These are phyloP conservation scores for Stellera chamaejasme DNA, from an alignment of 345 rosid genomes.

Conservation along the genomic window DNA sequence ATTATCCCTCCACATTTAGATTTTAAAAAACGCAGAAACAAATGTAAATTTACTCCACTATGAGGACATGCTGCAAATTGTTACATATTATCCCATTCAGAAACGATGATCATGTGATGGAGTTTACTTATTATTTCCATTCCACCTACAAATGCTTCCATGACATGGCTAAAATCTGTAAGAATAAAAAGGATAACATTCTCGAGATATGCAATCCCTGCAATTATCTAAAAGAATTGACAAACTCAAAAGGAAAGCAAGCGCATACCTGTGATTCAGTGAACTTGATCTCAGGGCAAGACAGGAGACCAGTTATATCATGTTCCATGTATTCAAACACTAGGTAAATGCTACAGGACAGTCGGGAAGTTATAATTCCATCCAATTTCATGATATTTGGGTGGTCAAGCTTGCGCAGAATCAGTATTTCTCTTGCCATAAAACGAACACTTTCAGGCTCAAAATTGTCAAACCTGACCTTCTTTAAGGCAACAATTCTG, in stretches of 20 bases:
- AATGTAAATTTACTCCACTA: neutral
- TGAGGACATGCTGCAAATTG: too few species aligned
- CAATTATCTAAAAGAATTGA: too few species aligned
- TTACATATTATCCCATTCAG: too few species aligned
- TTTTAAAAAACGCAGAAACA: neutral
- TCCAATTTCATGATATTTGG: conserved; percentile 89
- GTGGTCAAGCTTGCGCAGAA: conserved; percentile 85
- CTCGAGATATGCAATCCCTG: too few species aligned
- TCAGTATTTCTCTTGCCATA: conserved; percentile 95
- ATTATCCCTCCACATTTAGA: neutral
- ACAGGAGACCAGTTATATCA: conserved; percentile 83
- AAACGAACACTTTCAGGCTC: conserved; percentile 98
- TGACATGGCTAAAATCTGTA: too few species aligned
- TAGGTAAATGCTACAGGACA: conserved; percentile 79
- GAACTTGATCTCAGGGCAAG: conserved; percentile 76
- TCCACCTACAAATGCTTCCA: too few species aligned
- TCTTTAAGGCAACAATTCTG: conserved; percentile 86
- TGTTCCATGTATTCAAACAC: conserved; percentile 99
- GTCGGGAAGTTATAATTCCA: conserved; percentile 73
- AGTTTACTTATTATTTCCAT: too few species aligned
- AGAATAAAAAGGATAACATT: too few species aligned
- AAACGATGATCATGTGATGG: too few species aligned
- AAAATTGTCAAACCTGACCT: conserved; percentile 89
- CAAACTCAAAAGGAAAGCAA: conserved; percentile 2
- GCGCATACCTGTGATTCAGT: conserved; percentile 82